These are phyloP conservation scores for Pilatotrama ljubarskyi DNA, from an alignment of 768 basidiomycete genomes.

Conservation along the genomic window DNA sequence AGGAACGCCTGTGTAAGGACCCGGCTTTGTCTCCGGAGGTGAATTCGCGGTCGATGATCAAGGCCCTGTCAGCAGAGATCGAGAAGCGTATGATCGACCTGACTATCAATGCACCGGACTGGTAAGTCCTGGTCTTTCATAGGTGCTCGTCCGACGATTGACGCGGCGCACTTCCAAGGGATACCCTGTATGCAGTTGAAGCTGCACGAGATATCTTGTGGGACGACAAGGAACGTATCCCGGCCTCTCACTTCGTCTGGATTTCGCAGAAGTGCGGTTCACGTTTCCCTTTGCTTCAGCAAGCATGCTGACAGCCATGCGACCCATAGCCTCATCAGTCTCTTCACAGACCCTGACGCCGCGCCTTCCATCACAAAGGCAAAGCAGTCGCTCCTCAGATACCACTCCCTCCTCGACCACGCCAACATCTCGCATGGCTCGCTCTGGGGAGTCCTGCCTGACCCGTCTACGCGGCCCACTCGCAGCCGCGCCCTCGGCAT, in stretches of 20 bases:
- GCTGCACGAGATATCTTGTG: slow-evolving; percentile 91
- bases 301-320: background rate
- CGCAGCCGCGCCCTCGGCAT: slow-evolving; percentile 74
- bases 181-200: slow-evolving; percentile 80
- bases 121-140: slow-evolving; percentile 51
- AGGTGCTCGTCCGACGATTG: background rate
- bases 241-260: slow-evolving; percentile 72
- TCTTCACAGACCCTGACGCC: slow-evolving; percentile 67
- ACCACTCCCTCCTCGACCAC: slow-evolving; percentile 80
- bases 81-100: slow-evolving; percentile 66
- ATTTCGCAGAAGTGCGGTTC: slow-evolving; percentile 83
- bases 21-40: background rate
- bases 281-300: background rate
- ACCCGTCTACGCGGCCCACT: slow-evolving; percentile 63
- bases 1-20: slow-evolving; percentile 70
- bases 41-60: slow-evolving; percentile 74
- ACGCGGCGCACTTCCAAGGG: slow-evolving; percentile 50
- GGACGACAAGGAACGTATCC: slow-evolving; percentile 63
- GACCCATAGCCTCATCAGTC: slow-evolving; percentile 67
- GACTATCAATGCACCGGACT: slow-evolving; percentile 91
- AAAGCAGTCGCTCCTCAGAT: slow-evolving; percentile 71
- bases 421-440: slow-evolving; percentile 76
- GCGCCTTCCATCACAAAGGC: slow-evolving; percentile 56
- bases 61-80: slow-evolving; percentile 75
- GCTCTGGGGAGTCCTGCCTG: slow-evolving; percentile 71